Conservation (phyloP, 2,329 filamentous ascomycete genomes). For the Cordyceps sp. region DNA sequence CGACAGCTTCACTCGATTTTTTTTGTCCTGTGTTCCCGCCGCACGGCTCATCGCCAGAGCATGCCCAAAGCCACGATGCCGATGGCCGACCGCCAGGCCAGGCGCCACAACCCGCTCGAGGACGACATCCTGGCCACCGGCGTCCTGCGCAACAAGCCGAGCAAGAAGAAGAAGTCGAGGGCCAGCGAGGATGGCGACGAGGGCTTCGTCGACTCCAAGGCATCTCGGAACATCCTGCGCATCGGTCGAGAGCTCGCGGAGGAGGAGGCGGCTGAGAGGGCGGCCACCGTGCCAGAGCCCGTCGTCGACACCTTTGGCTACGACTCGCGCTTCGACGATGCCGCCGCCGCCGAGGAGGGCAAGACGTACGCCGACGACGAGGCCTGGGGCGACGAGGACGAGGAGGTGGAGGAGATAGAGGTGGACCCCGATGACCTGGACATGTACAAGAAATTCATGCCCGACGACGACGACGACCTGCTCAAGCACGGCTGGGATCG, state of each 20-base stretch:
- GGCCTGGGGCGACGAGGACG: conserved; percentile 67
- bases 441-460: conserved; percentile 81
- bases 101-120: conserved; percentile 79
- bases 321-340: conserved; percentile 53
- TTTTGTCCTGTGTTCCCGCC: no score
- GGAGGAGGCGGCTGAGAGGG: conserved; percentile 41
- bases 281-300: conserved; percentile 20
- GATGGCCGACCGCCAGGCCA: conserved; percentile 37
- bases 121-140: conserved; percentile 65
- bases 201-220: conserved; percentile 70
- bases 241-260: conserved; percentile 80
- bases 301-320: conserved; percentile 53
- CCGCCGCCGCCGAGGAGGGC: conserved; percentile 25
- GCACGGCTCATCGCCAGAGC: no score
- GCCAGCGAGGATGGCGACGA: conserved; percentile 47
- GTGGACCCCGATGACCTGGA: conserved; percentile 80
- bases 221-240: conserved; percentile 74
- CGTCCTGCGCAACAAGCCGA: conserved; percentile 55
- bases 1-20: no score
- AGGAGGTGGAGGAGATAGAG: conserved; percentile 55
- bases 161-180: conserved; percentile 57
- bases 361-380: conserved; percentile 35
- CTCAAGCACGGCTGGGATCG: conserved; percentile 46
- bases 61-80: conserved; percentile 70
- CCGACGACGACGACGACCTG: conserved; percentile 53